phyloP scores from a whole-genome alignment of 331 rosid species.

The Telfairia occidentalis region DNA sequence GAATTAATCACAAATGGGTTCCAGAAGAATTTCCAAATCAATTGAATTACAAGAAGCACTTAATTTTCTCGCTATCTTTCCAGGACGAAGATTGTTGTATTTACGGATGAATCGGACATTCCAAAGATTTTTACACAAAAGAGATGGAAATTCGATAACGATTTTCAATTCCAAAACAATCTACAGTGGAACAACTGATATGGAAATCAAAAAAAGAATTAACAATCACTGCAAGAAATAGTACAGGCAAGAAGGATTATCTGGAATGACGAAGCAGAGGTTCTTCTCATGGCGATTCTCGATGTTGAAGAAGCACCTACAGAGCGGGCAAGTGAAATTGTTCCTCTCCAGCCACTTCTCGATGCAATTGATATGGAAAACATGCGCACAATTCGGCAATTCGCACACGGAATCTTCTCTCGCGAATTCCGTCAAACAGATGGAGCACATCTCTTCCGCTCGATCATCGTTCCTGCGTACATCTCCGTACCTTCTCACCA shows the following conservation, averaged over 20 bases:
- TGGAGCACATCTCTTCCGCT: slow-evolving; percentile 44
- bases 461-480: not conserved
- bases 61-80: not conserved
- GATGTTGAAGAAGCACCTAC: slow-evolving; percentile 38
- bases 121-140: not conserved
- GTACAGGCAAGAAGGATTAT: slow-evolving; percentile 8
- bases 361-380: slow-evolving; percentile 57
- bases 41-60: not conserved
- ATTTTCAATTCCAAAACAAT: not conserved
- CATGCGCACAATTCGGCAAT: slow-evolving; percentile 38
- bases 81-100: not conserved
- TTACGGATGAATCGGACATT: not conserved
- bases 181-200: not conserved
- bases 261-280: not conserved
- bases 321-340: slow-evolving; percentile 75
- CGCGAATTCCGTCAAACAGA: slow-evolving; percentile 64
- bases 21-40: not conserved
- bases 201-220: not conserved
- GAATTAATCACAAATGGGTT: not conserved
- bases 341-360: slow-evolving; percentile 40
- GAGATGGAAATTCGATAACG: not conserved
- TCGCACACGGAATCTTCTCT: slow-evolving; percentile 44
- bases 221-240: slow-evolving; percentile 5
- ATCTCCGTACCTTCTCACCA: slow-evolving; percentile 34
- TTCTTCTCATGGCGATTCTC: not conserved